Base-by-base conservation (phyloP, 2,329 filamentous ascomycete genomes). In the Macrophomina tecta region DNA sequence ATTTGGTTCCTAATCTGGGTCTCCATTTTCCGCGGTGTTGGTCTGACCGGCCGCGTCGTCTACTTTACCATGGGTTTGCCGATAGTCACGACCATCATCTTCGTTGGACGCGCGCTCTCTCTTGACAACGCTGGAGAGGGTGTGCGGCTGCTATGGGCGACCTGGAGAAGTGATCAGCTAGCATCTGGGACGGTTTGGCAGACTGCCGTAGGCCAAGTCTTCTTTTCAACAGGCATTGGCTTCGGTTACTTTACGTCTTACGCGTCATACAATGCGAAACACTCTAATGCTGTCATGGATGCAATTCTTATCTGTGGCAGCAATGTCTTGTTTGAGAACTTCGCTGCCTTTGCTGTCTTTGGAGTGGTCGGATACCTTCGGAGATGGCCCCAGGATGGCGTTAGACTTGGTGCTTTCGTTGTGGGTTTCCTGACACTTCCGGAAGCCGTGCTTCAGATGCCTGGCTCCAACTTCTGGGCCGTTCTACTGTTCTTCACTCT, bases 61-160 rank as follows among this genome's bases (percentile, higher is more conserved):
- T 88, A 87, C 76, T 86, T 86, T 74, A 87, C 85, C n/a, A 87
- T 88, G 85, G 85, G 85, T 0, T 73, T 88, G 5, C 86, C 86
- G 0, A 86, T 88, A 60, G 77, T 86, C 67, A 84, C 85, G 14
- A 87, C 84, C 2, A 80, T 88, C 68, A 82, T 87, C 65, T 79
- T 88, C 32, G 81, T 88, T 55, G 86, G 84, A 18, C 82, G 86
- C 1, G 80, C 83, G 0, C 73, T 83, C 1, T 87, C 86, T 0
- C 82, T 87, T 0, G 80, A 82, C 0, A 87, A 87, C 70, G 86
- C 86, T 0, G 72, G 79, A 1, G 81, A 81, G 32, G 86, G 86
- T 5, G 78, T 87, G 40, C 82, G 79, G 66, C 78, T 87, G 0
- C 71, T 81, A n/a, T 83, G 79, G 78, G 79, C 77, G 2, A 82